These are phyloP conservation scores for Prototheca cutis DNA, from an alignment of 163 green algal species.

Conservation along the genomic window DNA sequence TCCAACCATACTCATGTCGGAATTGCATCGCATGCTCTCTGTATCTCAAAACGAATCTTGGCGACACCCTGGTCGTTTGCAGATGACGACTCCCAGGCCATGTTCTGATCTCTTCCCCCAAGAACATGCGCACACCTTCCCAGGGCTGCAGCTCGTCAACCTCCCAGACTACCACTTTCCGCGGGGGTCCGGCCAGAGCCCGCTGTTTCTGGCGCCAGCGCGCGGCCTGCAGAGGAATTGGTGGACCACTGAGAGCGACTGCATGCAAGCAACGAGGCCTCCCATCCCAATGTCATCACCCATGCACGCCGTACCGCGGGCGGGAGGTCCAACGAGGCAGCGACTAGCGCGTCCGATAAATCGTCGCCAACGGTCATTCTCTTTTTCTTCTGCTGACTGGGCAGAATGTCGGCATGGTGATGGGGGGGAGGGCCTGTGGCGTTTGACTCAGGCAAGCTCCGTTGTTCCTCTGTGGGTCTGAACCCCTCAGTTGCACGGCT, in stretches of 20 bases:
- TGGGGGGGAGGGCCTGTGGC: too few relatives aligned
- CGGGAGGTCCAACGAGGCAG: conserved; percentile 65
- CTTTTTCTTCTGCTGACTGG: too few relatives aligned
- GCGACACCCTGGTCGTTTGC: too few relatives aligned
- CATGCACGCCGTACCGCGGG: conserved; percentile 23
- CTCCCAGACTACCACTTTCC: conserved; percentile 30
- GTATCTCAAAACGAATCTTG: too few relatives aligned
- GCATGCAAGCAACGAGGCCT: too few relatives aligned
- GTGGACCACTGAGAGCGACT: too few relatives aligned
- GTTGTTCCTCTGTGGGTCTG: too few relatives aligned
- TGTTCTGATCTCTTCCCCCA: neutral
- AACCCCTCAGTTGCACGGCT: too few relatives aligned
- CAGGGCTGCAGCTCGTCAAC: conserved; percentile 20
- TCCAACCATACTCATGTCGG: too few relatives aligned
- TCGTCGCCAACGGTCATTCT: conserved; percentile 26
- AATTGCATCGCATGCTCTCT: too few relatives aligned
- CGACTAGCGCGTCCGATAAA: conserved; percentile 54
- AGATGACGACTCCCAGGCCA: neutral
- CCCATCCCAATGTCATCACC: neutral
- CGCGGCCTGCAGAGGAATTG: conserved; percentile 23
- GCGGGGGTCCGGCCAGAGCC: conserved; percentile 1
- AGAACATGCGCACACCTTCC: conserved; percentile 11
- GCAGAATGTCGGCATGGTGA: too few relatives aligned
- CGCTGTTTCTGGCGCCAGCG: conserved; percentile 23
- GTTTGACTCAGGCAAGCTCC: too few relatives aligned